phyloP scores from a whole-genome alignment of 805 yeast genomes.

The Candida caryicola region DNA sequence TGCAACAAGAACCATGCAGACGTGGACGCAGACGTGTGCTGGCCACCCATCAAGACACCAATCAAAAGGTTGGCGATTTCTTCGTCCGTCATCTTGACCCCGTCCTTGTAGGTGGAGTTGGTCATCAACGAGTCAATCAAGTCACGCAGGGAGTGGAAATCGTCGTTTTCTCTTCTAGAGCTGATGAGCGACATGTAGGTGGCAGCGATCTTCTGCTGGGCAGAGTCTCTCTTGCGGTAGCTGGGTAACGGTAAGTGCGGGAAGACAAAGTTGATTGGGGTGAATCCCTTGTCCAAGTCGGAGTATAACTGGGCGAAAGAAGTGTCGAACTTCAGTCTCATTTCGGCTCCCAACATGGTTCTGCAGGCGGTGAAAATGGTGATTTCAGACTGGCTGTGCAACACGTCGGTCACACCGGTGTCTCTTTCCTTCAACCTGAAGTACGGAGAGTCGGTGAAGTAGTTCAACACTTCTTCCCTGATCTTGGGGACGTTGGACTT shows the following conservation, averaged over 20 bases:
- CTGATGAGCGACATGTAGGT: constrained; percentile 79
- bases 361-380: constrained; percentile 96
- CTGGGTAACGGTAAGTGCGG: constrained; percentile 88
- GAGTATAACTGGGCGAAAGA: constrained; percentile 81
- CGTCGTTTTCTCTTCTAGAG: constrained; percentile 71
- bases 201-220: constrained; percentile 74
- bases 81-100: constrained; percentile 88
- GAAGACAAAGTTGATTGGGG: constrained; percentile 93
- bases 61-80: constrained; percentile 91
- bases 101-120: constrained; percentile 85
- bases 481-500: constrained; percentile 84
- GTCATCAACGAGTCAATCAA: constrained; percentile 85
- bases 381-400: constrained; percentile 88
- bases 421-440: constrained; percentile 39
- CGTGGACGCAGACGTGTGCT: constrained; percentile 95
- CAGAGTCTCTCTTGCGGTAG: constrained; percentile 80
- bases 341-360: constrained; percentile 85
- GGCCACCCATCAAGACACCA: constrained; percentile 98
- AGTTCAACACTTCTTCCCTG: constrained; percentile 68
- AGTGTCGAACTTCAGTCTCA: constrained; percentile 77
- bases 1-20: constrained; percentile 93
- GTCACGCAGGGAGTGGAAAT: constrained; percentile 75
- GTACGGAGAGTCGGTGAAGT: constrained; percentile 52
- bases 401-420: constrained; percentile 59
- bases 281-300: constrained; percentile 95